Percentiles rank a stretch among this genome's conserved stretches.
Evolutionary conservation across 768 basidiomycete genomes (phyloP).

Genomic region (Tricholoma sp.): DNA sequence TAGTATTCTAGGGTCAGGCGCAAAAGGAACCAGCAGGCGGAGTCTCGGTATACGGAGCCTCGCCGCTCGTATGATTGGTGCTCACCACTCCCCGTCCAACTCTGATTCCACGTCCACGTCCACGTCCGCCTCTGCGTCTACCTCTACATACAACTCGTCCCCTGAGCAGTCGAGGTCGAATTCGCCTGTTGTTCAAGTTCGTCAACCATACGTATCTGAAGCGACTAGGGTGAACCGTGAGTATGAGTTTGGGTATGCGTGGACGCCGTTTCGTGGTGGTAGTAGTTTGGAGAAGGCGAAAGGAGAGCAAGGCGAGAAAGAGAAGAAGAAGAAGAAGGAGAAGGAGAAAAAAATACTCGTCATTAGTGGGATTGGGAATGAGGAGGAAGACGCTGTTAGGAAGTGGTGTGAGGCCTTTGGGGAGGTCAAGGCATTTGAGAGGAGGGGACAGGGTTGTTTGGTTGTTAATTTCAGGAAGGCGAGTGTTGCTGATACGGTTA

Average conservation of each 20-base stretch:
- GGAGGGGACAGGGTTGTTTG: constrained; percentile 21
- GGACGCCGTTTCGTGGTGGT: too few relatives aligned
- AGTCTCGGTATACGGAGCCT: neutral
- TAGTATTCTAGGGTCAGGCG: too few relatives aligned
- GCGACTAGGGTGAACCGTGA: too few relatives aligned
- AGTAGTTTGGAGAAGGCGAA: neutral
- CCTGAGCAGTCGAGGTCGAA: neutral
- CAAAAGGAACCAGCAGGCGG: neutral
- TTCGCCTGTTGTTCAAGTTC: neutral
- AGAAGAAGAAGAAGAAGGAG: neutral
- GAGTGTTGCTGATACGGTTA: constrained; percentile 34
- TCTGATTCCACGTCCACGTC: too few relatives aligned
- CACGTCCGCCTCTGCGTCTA: neutral
- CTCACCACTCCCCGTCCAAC: neutral
- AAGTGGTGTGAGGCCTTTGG: constrained; percentile 5
- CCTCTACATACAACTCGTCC: too few relatives aligned
- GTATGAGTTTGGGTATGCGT: too few relatives aligned
- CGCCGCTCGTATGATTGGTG: neutral
- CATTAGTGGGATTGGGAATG: constrained; percentile 1
- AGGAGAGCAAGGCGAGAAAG: neutral
- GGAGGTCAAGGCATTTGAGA: constrained; percentile 1
- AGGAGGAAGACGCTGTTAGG: constrained; percentile 1
- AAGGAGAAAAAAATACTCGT: constrained; percentile 5
- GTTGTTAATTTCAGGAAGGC: constrained; percentile 33
- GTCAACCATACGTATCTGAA: too few relatives aligned